phyloP scores from a whole-genome alignment of 257 asterid species.

The Solanum ossicruentum region DNA sequence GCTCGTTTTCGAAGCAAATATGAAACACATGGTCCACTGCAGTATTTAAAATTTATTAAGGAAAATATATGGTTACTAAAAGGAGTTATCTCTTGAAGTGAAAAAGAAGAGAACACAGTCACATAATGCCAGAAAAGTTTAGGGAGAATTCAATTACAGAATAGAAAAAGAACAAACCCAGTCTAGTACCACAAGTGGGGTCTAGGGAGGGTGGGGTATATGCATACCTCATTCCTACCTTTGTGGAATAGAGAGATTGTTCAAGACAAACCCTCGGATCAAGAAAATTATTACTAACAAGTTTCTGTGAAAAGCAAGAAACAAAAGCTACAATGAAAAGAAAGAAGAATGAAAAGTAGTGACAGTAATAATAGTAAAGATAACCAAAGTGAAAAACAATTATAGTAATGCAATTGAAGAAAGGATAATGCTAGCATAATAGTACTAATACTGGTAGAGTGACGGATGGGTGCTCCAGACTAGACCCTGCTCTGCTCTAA shows the following conservation, averaged over 20 bases:
- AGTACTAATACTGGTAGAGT: no score
- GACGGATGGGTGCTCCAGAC: not conserved
- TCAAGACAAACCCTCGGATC: not conserved
- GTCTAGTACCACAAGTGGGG: not conserved
- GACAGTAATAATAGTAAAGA: not conserved
- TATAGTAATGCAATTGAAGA: not conserved
- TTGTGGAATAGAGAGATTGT: not conserved
- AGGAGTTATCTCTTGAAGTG: not conserved
- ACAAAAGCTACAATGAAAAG: not conserved
- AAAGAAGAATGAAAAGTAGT: not conserved
- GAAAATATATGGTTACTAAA: not conserved
- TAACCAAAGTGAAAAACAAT: not conserved
- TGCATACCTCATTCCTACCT: not conserved
- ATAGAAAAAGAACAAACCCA: not conserved
- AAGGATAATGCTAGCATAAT: no score
- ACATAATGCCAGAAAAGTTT: not conserved
- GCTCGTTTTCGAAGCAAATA: slow-evolving; percentile 96
- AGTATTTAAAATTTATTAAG: not conserved
- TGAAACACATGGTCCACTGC: slow-evolving; percentile 92
- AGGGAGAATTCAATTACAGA: not conserved
- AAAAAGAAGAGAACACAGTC: not conserved
- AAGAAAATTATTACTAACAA: not conserved
- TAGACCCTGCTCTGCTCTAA: not conserved
- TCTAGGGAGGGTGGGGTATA: not conserved
- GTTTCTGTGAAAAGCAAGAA: not conserved